Evolutionary conservation across 192 early-diverging fungal genomes (phyloP).

Genomic region (Podila epicladia): DNA sequence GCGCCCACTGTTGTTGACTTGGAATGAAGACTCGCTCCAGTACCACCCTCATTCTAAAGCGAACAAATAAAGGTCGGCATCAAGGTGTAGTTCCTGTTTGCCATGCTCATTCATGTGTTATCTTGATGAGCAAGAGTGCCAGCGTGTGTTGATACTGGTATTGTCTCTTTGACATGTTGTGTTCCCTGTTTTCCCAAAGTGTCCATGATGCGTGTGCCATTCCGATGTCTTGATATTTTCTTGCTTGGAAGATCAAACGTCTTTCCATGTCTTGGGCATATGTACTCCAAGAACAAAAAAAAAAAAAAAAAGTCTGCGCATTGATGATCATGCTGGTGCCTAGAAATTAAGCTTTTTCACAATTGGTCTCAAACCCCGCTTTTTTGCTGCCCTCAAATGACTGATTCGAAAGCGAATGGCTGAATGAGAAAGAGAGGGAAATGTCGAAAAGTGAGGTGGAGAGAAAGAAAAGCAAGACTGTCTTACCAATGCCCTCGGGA

Average conservation of each 20-base stretch:
- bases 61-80: not conserved
- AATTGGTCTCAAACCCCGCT: too few species aligned
- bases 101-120: not conserved
- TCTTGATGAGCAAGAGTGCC: not conserved
- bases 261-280: too few species aligned
- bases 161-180: not conserved
- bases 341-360: too few species aligned
- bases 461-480: not conserved
- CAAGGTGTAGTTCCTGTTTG: not conserved
- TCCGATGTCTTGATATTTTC: not conserved
- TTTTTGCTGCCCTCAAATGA: too few species aligned
- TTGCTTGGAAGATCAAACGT: too few species aligned
- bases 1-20: not conserved
- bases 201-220: too few species aligned
- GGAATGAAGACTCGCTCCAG: not conserved
- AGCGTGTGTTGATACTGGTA: not conserved
- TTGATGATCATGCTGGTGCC: too few species aligned
- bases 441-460: not conserved
- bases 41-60: not conserved
- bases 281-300: too few species aligned
- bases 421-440: too few species aligned
- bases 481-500: constrained; percentile 62
- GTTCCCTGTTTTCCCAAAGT: not conserved
- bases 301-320: too few species aligned
- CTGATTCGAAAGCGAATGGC: too few species aligned